phyloP scores from a whole-genome alignment of 345 rosid genomes.

The Clarkia xantiana region DNA sequence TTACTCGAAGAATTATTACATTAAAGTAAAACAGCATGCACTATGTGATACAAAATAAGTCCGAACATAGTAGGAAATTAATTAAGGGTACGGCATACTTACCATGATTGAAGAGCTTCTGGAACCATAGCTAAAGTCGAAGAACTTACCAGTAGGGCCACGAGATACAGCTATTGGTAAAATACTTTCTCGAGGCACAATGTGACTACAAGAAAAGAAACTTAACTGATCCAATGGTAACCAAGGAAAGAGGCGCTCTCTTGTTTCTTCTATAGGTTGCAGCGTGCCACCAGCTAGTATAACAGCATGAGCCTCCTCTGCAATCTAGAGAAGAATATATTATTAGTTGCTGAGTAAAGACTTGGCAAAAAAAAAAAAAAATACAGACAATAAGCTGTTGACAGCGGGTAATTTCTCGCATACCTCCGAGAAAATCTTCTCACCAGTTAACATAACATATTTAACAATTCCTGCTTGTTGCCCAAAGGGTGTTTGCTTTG shows the following conservation, averaged over 20 bases:
- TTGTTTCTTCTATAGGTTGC: slow-evolving; percentile 90
- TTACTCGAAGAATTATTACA: not conserved
- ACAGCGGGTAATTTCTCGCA: slow-evolving; percentile 9
- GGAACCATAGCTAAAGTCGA: slow-evolving; percentile 78
- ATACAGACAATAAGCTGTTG: not conserved
- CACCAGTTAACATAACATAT: slow-evolving; percentile 86
- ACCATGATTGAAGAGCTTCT: slow-evolving; percentile 61
- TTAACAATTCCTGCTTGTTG: slow-evolving; percentile 49
- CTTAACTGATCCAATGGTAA: slow-evolving; percentile 47
- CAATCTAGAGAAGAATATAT: slow-evolving; percentile 50
- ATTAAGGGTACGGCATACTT: slow-evolving; percentile 11
- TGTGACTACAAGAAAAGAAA: slow-evolving; percentile 82
- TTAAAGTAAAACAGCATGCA: not conserved
- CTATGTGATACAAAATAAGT: too few species aligned
- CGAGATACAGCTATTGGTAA: slow-evolving; percentile 65
- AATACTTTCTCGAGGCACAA: slow-evolving; percentile 70
- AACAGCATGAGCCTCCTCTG: slow-evolving; percentile 69
- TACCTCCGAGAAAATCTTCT: slow-evolving; percentile 83
- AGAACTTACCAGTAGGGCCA: slow-evolving; percentile 70
- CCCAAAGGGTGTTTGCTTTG: slow-evolving; percentile 25
- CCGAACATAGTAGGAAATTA: too few species aligned
- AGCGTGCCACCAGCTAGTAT: slow-evolving; percentile 89
- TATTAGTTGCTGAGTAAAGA: too few species aligned
- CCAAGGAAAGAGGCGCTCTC: slow-evolving; percentile 86
- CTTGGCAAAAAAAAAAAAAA: too few species aligned